Base-by-base conservation (phyloP, 2,329 filamentous ascomycete genomes). In the Paecilomyces fulvus region DNA sequence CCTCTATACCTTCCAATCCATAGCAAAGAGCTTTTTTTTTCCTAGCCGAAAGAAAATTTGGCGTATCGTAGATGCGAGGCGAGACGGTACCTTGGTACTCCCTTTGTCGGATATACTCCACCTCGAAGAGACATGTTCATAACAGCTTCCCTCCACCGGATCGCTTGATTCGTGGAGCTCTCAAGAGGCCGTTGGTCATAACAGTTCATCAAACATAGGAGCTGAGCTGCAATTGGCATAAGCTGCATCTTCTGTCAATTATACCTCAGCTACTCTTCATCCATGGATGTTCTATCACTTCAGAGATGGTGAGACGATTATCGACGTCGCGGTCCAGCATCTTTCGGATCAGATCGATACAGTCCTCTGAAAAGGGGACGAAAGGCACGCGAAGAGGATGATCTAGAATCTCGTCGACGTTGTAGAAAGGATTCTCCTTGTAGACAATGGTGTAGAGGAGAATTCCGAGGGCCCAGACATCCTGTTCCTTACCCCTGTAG, bases 381-480 rank as follows among this genome's bases (percentile, higher is more conserved):
- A 75, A 96, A 0, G 94, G 94, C 28, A 99, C 87, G 51, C 94
- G 84, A 58, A 99, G 79, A 65, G 96, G 92, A 67, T 92, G 92
- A 71, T 99, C 94, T 83, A 97, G 95, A 68, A 99, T 99, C 78
- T 99, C 94, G 72, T 99, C 94, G 67, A 97, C 94, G 73, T 89
- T 95, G 80, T 97, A 97, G 73, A 96, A 99, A 0, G 94, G 92
- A 69, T 99, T 99, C 76, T 99, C 94, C 76, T 97, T 99, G 81
- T 99, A 99, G 67, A 97, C 88, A 68, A 99, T 96, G 28, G 94
- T 99, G 78, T 99, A 99, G 12, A 99, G 83, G 25, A 99, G 82
- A 67, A 99, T 97, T 23, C 94, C 94, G 14, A 99, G 81, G 0
- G 94, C 94, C 94, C 94, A 99, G 30, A 99, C 91, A 68, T 99